Percentiles rank a stretch among this genome's conserved stretches.
phyloP scores from a whole-genome alignment of 2,329 filamentous ascomycete species.

The Colletotrichum sp. region DNA sequence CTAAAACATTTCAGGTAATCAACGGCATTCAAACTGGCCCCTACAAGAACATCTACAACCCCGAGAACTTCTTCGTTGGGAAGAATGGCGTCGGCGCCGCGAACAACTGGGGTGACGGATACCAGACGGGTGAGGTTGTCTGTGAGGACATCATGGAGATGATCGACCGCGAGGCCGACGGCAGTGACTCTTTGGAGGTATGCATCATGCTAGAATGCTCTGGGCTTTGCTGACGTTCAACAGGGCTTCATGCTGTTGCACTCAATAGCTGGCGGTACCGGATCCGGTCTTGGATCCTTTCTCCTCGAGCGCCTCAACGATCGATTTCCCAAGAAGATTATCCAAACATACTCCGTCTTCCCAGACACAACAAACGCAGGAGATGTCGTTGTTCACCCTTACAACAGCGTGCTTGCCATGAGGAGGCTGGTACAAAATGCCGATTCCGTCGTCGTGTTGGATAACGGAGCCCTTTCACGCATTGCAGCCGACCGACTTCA shows the following conservation, averaged over 20 bases:
- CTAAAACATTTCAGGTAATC: constrained; percentile 65
- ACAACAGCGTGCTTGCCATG: constrained; percentile 95
- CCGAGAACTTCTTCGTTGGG: constrained; percentile 97
- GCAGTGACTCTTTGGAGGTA: constrained; percentile 94
- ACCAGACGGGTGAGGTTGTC: constrained; percentile 88
- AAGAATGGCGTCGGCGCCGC: constrained; percentile 93
- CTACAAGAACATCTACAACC: constrained; percentile 99
- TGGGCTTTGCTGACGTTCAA: constrained; percentile 24
- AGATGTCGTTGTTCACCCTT: constrained; percentile 96
- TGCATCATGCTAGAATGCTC: not conserved
- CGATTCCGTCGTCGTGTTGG: constrained; percentile 95
- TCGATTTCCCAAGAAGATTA: constrained; percentile 97
- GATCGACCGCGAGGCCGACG: constrained; percentile 98
- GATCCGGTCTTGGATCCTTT: constrained; percentile 94
- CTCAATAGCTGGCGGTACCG: constrained; percentile 96
- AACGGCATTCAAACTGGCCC: constrained; percentile 91
- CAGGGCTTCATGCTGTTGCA: constrained; percentile 98
- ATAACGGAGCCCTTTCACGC: constrained; percentile 91
- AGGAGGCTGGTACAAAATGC: constrained; percentile 92
- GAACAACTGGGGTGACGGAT: constrained; percentile 98
- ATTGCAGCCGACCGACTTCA: constrained; percentile 95
- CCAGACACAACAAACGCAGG: constrained; percentile 87
- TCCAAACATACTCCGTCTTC: constrained; percentile 98
- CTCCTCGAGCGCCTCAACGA: constrained; percentile 96
- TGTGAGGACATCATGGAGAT: constrained; percentile 99